Percentiles rank a stretch among this genome's conserved stretches.
phyloP scores from a whole-genome alignment of 2,329 filamentous ascomycete genomes.

The Fusarium musae region DNA sequence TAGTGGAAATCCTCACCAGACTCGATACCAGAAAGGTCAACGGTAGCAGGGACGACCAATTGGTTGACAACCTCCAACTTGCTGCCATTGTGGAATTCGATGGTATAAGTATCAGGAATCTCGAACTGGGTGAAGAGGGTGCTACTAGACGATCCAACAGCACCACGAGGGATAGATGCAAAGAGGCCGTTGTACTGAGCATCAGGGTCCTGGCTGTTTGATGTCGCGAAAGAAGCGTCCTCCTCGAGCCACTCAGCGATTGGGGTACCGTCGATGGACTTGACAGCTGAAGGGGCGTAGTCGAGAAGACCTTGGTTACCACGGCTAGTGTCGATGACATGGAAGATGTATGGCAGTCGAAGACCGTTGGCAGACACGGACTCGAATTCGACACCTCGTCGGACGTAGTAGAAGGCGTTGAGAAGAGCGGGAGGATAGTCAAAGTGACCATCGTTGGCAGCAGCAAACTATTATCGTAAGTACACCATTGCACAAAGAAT shows the following conservation, averaged over 20 bases:
- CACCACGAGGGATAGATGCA: constrained; percentile 20
- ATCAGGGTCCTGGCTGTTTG: constrained; percentile 39
- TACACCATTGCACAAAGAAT: fast-evolving
- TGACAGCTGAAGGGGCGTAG: constrained; percentile 38
- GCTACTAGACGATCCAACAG: constrained; percentile 9
- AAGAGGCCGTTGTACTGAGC: constrained; percentile 42
- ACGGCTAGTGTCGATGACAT: constrained; percentile 21
- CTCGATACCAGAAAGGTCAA: constrained; percentile 34
- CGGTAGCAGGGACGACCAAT: constrained; percentile 19
- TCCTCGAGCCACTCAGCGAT: constrained; percentile 40
- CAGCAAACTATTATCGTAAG: constrained; percentile 31
- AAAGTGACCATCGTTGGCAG: constrained; percentile 41
- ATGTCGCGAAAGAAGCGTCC: constrained; percentile 25
- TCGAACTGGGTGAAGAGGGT: constrained; percentile 30
- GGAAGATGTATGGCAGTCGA: constrained; percentile 32
- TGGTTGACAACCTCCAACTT: constrained; percentile 19
- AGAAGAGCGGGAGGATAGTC: constrained; percentile 40
- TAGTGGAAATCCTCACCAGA: constrained; percentile 40
- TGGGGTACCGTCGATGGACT: constrained; percentile 36
- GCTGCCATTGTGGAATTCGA: constrained; percentile 39
- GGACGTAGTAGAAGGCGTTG: constrained; percentile 32
- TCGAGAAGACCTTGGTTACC: constrained; percentile 28
- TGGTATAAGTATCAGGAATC: constrained; percentile 39
- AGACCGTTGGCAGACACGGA: constrained; percentile 35
- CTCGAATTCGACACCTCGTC: constrained; percentile 26